These are phyloP conservation scores for Mycena galericulata DNA, from an alignment of 768 basidiomycete species.

Conservation along the genomic window DNA sequence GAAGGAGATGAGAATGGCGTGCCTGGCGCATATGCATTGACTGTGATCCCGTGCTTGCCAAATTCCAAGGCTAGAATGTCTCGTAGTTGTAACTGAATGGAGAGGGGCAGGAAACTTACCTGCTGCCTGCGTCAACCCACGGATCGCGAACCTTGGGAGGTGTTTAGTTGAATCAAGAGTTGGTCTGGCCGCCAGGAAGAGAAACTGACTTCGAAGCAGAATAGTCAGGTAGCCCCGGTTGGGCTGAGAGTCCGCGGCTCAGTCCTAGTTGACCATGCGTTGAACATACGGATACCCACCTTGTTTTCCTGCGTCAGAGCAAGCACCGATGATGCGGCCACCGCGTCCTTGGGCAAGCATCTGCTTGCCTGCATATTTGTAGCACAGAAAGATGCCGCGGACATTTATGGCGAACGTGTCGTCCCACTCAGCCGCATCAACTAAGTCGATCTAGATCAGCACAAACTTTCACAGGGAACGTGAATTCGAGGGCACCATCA, in stretches of 20 bases:
- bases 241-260: no score
- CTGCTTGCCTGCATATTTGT: constrained; percentile 52
- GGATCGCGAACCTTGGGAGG: constrained; percentile 47
- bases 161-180: constrained; percentile 24
- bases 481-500: no score
- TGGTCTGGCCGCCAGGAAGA: no score
- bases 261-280: no score
- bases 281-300: not conserved
- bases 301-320: constrained; percentile 31
- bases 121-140: constrained; percentile 27
- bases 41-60: constrained; percentile 39
- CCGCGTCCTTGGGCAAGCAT: constrained; percentile 54
- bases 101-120: not conserved
- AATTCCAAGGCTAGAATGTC: constrained; percentile 10
- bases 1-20: no score
- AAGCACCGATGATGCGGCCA: constrained; percentile 52
- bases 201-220: no score
- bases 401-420: constrained; percentile 45
- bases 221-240: no score
- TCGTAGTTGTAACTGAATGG: not conserved
- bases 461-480: no score
- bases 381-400: constrained; percentile 50
- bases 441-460: no score
- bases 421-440: no score
- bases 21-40: constrained; percentile 44